Base-by-base conservation (phyloP, 148 eudicot species). In the Spergularia bocconei region DNA sequence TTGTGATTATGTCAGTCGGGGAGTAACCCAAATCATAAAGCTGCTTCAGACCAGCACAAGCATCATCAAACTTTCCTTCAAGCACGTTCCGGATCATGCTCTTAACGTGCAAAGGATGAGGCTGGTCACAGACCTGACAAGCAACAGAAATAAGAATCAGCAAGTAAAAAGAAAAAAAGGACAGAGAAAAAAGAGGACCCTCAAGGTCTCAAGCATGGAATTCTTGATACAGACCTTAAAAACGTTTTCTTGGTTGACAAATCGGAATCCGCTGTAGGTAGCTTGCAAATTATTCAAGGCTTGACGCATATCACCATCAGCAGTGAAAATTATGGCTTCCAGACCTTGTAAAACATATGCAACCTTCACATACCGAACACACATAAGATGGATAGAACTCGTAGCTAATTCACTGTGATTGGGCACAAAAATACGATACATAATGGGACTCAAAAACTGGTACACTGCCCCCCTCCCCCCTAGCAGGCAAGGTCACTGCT, bases 301-400 rank as follows among this genome's bases (percentile, higher is more conserved):
- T 81, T 95, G 98, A 77, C 98, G 87, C 98, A 95, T 95, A 72
- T 95, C 98, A 59, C 98, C 98, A 86, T 95, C 97, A 82, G 98
- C 97, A 76, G 97, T 95, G 79, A 95, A 95, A 55, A 95, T 92
- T 51, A 95, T 92, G 39, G 97, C 98, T 83, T 95, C 97, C 75
- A 94, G 88, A 73, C 97, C 98, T 83, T 90, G 93, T 9, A 93
- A 92, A 15, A 88, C 88, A 81, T 86, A 91, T 13, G 97, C 92
- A 58, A 94, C 96, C 97, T 94, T 85, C 74, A 85, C 57, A 44
- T 41, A 65, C 65, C 41, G 39, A 71, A 75, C 67, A 80, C 63
- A 44, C 44, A 76, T 56, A 19, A 63, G 70, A 50, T 13, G 13
- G 16, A 23, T 63, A 60, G 36, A 2, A 29, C 36, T 70, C 71